Evolutionary conservation across 2,329 filamentous ascomycete species (phyloP), one percentile per base, ranked within the genome.

Genomic region (Fusarium sarcochroum): DNA sequence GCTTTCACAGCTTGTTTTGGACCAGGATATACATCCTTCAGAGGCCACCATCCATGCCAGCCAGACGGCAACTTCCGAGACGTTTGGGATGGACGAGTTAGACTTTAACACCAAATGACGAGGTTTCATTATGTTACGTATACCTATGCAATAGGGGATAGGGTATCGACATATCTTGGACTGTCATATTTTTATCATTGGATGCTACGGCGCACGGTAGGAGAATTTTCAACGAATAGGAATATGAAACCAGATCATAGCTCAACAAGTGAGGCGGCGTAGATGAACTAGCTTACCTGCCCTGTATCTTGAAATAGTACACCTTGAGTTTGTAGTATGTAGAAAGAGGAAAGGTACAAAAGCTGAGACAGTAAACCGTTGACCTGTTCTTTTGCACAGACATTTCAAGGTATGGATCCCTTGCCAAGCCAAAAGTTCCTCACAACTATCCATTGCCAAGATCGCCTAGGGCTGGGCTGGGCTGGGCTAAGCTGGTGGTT

Each of bases 401-500:
- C 59, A 65, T 46, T 32, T 46, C 32, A 64, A 41, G 44, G 41
- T 60, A 65, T 59, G 61, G 61, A 64, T 64, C 52, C 61, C 61
- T 64, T 64, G 60, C 41, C 25, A 17, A 21, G 14, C 34, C 61
- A 64, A 64, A 64, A 65, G 61, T 64, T 46, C 61, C 61, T 64
- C 35, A 30, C 44, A 42, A 41, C 42, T 42, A 27, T 59, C n/a
- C n/a, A n/a, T n/a, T n/a, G 27, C 42, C 52, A 47, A 57, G 41
- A 59, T 59, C 51, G 34, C 59, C 52, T 68, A 68, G 64, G 64
- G 64, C 64, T 67, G 61, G 63, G 18, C 41, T n/a, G n/a, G n/a
- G n/a, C n/a, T n/a, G 64, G 64, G 64, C 64, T 67, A 55, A 58
- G 18, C 41, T 53, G 17, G 18, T 44, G 23, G 20, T 30, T 41